Conservation (phyloP, 805 yeast species). For the Metschnikowia anglica region DNA sequence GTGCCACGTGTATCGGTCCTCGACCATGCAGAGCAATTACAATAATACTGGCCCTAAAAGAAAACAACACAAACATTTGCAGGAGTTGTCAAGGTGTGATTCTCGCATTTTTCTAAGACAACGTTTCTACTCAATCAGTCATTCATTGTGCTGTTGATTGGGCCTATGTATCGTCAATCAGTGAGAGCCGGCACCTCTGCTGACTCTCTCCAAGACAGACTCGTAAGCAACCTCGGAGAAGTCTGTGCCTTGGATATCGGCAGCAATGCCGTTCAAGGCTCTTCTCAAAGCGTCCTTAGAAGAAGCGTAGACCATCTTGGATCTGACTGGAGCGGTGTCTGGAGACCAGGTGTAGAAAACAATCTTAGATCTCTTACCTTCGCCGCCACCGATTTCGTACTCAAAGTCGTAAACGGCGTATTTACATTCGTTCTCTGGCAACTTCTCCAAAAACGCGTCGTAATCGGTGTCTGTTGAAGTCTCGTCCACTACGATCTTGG, state of each 20-base stretch:
- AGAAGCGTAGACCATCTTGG: conserved; percentile 98
- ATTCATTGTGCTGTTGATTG: conserved; percentile 8
- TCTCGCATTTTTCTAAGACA: too few species aligned
- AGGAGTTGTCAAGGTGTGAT: too few species aligned
- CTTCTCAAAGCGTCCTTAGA: conserved; percentile 97
- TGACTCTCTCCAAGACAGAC: conserved; percentile 84
- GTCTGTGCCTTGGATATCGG: conserved; percentile 98
- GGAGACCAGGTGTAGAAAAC: conserved; percentile 90
- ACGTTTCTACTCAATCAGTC: background rate
- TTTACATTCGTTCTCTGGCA: conserved; percentile 95
- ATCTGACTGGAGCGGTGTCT: conserved; percentile 91
- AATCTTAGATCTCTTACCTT: conserved; percentile 87
- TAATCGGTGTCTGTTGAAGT: conserved; percentile 75
- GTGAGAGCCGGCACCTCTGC: conserved; percentile 65
- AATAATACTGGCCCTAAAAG: too few species aligned
- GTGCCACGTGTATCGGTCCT: too few species aligned
- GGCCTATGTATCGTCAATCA: conserved; percentile 15
- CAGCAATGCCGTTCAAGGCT: conserved; percentile 89
- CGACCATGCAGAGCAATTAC: too few species aligned
- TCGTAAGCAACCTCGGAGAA: conserved; percentile 96
- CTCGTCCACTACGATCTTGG: conserved; percentile 86
- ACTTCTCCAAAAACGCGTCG: conserved; percentile 80
- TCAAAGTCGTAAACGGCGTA: conserved; percentile 97
- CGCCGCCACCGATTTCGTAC: conserved; percentile 84
- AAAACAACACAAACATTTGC: too few species aligned